Evolutionary conservation across 306 rosid species (phyloP).

Genomic region (Macrotyloma uniflorum): DNA sequence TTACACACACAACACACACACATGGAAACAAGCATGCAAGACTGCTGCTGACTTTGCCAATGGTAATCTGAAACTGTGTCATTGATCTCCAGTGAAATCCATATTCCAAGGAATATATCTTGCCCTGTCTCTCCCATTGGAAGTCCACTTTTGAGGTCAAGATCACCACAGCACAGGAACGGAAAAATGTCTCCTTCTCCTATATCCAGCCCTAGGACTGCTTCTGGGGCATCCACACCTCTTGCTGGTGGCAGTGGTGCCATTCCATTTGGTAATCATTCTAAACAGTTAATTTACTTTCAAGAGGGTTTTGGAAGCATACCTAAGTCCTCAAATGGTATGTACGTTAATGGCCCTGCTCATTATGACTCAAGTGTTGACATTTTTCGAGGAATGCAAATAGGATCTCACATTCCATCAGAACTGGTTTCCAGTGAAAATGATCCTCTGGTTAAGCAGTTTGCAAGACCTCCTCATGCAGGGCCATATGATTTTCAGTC

Average conservation of each 20-base stretch:
- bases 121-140: slow-evolving; percentile 98
- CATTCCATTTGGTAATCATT: slow-evolving; percentile 69
- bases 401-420: slow-evolving; percentile 67
- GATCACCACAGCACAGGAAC: slow-evolving; percentile 87
- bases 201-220: slow-evolving; percentile 92
- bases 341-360: slow-evolving; percentile 51
- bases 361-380: slow-evolving; percentile 73
- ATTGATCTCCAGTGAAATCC: slow-evolving; percentile 72
- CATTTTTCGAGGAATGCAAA: slow-evolving; percentile 79
- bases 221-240: slow-evolving; percentile 95
- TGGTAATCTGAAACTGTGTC: slow-evolving; percentile 49
- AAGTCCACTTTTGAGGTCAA: slow-evolving; percentile 94
- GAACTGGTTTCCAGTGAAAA: slow-evolving; percentile 67
- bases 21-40: background rate
- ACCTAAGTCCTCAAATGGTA: slow-evolving; percentile 65
- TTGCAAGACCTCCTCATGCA: slow-evolving; percentile 48
- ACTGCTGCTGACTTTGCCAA: slow-evolving; percentile 28
- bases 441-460: slow-evolving; percentile 64
- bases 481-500: slow-evolving; percentile 79
- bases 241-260: slow-evolving; percentile 78
- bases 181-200: slow-evolving; percentile 97
- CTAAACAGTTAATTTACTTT: slow-evolving; percentile 62
- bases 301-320: slow-evolving; percentile 79
- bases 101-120: slow-evolving; percentile 79
- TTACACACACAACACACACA: background rate